Evolutionary conservation across 2,329 filamentous ascomycete species (phyloP), one percentile per base, ranked within the genome.

Genomic region (Clathrospora elynae): DNA sequence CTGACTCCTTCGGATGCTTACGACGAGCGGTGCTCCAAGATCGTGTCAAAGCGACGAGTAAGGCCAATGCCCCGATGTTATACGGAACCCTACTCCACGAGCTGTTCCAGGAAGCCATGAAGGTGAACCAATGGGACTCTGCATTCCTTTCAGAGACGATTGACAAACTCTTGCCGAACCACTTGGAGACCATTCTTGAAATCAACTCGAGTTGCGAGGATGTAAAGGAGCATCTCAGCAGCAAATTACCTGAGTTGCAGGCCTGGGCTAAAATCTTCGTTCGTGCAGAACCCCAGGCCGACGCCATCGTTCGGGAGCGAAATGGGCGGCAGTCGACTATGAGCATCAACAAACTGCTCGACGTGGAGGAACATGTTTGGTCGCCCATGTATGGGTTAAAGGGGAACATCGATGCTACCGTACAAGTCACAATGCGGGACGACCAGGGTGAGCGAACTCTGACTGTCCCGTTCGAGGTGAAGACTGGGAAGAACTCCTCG

Each of bases 321-420:
- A 86, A 90, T 62, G 87, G 86, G 26, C 82, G 86, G 38, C 86
- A 85, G 54, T 82, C 86, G 8, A 86, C 80, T 43, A 85, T 97
- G 80, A 90, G 88, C 56, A 85, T 99, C 56, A 95, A 86, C 61
- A 99, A 97, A 66, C 77, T 99, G 18, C 84, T 99, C 10, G 93
- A 97, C 64, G 88, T 99, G 7, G 93, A 99, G 67, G 93, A 99
- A 69, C 93, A 97, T 64, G 85, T 99, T 18, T 99, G 93, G 93
- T 97, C 92, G 5, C 93, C 93, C 0, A 92, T 90, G 83, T 99
- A 95, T 66, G 93, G 93, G 0, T 77, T 99, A 11, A 99, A 99
- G 69, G 93, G 93, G 19, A 99, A 97, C 59, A 93, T 99, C 46
- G 93, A 99, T 72, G 93, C 93, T 18, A 97, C 93, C 0, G 88